A percentile compares a stretch with the other conserved stretches of the same genome.
These are phyloP conservation scores for Penicillium sumatraense DNA, from an alignment of 2,329 filamentous ascomycete species.

Conservation along the genomic window DNA sequence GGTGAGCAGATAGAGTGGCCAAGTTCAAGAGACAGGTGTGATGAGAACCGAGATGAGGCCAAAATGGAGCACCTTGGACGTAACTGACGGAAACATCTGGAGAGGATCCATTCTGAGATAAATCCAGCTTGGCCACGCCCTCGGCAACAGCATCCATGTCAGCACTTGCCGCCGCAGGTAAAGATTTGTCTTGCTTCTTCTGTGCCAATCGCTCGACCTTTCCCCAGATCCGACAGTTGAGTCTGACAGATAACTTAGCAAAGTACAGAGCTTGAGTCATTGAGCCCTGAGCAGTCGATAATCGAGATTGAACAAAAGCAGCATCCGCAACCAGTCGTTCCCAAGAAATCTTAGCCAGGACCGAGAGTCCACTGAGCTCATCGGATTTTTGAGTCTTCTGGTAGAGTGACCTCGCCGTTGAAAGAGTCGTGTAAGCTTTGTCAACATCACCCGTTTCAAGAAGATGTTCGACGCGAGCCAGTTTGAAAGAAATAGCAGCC, in stretches of 20 bases:
- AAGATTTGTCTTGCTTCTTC: constrained; percentile 37
- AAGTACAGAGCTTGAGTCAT: constrained; percentile 53
- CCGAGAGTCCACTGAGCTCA: constrained; percentile 38
- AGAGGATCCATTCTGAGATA: constrained; percentile 38
- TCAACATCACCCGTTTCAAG: constrained; percentile 68
- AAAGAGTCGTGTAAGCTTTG: constrained; percentile 55
- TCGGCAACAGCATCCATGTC: constrained; percentile 44
- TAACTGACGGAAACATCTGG: constrained; percentile 50
- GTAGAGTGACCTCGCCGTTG: constrained; percentile 33
- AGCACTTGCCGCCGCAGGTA: constrained; percentile 25
- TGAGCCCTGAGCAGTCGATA: constrained; percentile 63
- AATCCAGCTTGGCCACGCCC: constrained; percentile 44
- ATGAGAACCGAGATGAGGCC: constrained; percentile 76
- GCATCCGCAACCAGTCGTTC: constrained; percentile 64
- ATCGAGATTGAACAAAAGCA: constrained; percentile 66
- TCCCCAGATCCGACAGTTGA: constrained; percentile 58
- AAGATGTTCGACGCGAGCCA: constrained; percentile 76
- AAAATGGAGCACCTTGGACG: constrained; percentile 70
- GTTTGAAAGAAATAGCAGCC: constrained; percentile 62
- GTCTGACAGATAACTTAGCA: constrained; percentile 53
- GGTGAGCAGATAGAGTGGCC: constrained; percentile 77
- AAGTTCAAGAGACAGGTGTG: constrained; percentile 74
- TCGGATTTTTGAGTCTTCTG: constrained; percentile 37
- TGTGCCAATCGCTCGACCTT: constrained; percentile 52
- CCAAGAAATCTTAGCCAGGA: constrained; percentile 47